Base-by-base conservation (phyloP, 2,329 filamentous ascomycete species). In the Aspergillus sp. region DNA sequence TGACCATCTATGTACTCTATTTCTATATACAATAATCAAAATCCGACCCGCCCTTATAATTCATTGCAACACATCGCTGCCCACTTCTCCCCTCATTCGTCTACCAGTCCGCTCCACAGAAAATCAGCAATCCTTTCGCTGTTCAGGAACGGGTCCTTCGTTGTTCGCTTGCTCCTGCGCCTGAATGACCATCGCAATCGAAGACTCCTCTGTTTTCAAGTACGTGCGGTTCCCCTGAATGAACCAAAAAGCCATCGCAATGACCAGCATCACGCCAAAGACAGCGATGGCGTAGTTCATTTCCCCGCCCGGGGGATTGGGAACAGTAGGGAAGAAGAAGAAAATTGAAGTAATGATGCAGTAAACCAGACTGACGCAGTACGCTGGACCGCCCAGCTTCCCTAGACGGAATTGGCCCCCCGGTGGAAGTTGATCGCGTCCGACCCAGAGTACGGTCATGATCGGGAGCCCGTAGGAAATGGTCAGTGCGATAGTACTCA, bases 281-380 rank as follows among this genome's bases (percentile, higher is more conserved):
- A 84, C 82, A 1, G 79, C 82, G 62, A 84, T 83, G 6, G 82
- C 82, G 64, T 79, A 84, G 66, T 84, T 84, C 82, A 84, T 84
- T 58, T 84, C 80, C 15, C 71, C 70, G 0, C 73, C 65, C 0
- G 73, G 59, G 0, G 82, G 81, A 52, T 76, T 75, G 0, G 81
- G 82, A 1, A 59, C 61, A 0, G 67, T 67, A 0, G 82, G 82
- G 61, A 84, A 84, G 67, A 84, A 81, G 75, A 84, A 84, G 66
- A 84, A 83, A 15, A 84, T 73, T 0, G 81, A 82, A 3, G 81
- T 83, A 41, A 84, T 65, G 48, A 64, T 67, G 65, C 81, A 84
- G 68, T 84, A 84, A 4, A 82, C 64, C 15, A 84, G 65, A 2
- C 80, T 81, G 33, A 83, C 62, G 72, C 76, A 79, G 66, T 83